Evolutionary conservation across 225 moss, liverwort and hornwort genomes (phyloP), one percentile per base, ranked within the genome.

Genomic region (Marchantia polymorpha): DNA sequence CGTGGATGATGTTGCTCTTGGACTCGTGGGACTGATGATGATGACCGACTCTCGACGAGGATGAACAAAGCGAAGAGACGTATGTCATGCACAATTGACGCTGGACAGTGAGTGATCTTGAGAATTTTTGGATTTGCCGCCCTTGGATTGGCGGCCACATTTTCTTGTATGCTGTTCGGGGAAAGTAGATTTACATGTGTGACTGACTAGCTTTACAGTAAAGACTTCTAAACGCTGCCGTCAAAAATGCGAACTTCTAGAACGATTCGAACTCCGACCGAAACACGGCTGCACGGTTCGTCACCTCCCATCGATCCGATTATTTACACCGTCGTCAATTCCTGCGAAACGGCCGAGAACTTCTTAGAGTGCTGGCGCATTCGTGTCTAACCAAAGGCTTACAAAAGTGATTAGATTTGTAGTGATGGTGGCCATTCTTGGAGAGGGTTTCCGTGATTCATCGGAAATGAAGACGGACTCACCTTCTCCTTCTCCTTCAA

Each of bases 401-500:
- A 19, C 11, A 11, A 19, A 12, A 59, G 12, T 52, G n/a, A n/a
- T n/a, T n/a, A 16, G 22, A 15, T 15, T 22, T 5, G 39, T 39
- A 39, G 39, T 39, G 39, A 39, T 65, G 65, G 4, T 25, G 8
- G 71, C 49, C 71, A 31, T 16, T 3, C 59, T 15, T 60, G 6
- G 22, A 7, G 7, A 60, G 22, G 59, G 59, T 2, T 66, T 58
- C 56, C 0, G 13, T 58, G 15, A 3, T 6, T 58, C 20, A 3
- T 58, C 8, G 61, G 9, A 10, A 17, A n/a, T 50, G 19, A 15
- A 12, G 10, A 25, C 15, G 1, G 27, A 66, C 51, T 3, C 29
- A 97, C 96, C 92, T 93, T 97, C 79, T 92, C 94, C 87, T 97
- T 97, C 85, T 93, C 92, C 90, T 94, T 97, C 83, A 88, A 90